These are phyloP conservation scores for Pythium guiyangense DNA, from an alignment of 352 stramenopile species.

Conservation along the genomic window DNA sequence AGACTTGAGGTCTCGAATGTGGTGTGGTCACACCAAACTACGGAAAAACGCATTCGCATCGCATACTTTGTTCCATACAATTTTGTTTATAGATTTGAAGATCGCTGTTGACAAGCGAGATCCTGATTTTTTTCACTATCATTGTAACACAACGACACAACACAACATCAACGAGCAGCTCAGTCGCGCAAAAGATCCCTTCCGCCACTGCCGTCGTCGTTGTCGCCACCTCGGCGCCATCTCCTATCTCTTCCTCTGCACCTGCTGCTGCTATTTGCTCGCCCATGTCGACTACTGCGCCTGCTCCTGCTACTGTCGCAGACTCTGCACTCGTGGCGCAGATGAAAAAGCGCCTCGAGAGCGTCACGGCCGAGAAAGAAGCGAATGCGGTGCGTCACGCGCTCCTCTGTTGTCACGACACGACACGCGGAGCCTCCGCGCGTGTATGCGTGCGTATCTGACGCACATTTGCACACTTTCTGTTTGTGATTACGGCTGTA, in stretches of 20 bases:
- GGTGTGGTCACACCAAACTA: not conserved
- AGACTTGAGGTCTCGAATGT: too few relatives aligned
- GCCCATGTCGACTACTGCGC: not conserved
- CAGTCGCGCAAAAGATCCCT: too few relatives aligned
- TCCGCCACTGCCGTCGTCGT: too few relatives aligned
- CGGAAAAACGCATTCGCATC: too few relatives aligned
- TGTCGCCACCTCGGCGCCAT: constrained; percentile 7
- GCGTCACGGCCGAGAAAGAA: constrained; percentile 26
- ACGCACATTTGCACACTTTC: too few relatives aligned
- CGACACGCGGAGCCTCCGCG: too few relatives aligned
- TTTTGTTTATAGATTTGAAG: too few relatives aligned
- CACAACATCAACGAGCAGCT: too few relatives aligned
- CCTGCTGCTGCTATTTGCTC: not conserved
- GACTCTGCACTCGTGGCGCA: constrained; percentile 21
- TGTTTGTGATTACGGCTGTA: not conserved
- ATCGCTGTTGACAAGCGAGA: too few relatives aligned
- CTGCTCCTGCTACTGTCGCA: not conserved
- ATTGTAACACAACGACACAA: too few relatives aligned
- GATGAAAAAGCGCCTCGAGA: constrained; percentile 45
- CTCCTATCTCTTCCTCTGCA: constrained; percentile 15
- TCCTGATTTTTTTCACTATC: too few relatives aligned
- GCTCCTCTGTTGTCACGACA: too few relatives aligned
- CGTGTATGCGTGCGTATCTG: not conserved
- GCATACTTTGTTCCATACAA: not conserved
- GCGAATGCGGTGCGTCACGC: constrained; percentile 39